These are phyloP conservation scores for Chaetomidium leptoderma DNA, from an alignment of 495 filamentous ascomycete species.

Conservation along the genomic window DNA sequence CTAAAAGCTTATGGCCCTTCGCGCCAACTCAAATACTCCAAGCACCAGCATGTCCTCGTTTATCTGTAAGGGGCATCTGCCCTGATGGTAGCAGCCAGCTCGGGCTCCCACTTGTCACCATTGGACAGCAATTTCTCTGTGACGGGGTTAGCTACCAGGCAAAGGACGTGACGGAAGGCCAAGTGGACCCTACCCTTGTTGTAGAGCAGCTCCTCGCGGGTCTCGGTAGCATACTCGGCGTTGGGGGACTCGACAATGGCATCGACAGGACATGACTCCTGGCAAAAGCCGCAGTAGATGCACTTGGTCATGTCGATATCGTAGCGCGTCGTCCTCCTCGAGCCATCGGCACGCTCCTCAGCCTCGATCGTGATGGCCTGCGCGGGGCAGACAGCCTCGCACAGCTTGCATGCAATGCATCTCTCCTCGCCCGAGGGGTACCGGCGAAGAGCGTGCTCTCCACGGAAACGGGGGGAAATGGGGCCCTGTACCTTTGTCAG, in stretches of 20 bases:
- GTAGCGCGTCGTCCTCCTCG: constrained; percentile 89
- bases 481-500: constrained; percentile 55
- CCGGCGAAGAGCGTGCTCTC: constrained; percentile 89
- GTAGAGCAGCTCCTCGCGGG: constrained; percentile 92
- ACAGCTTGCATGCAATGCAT: constrained; percentile 99
- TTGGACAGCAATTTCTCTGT: constrained; percentile 71
- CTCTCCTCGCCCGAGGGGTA: constrained; percentile 97
- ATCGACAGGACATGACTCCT: constrained; percentile 97
- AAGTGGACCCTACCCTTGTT: constrained; percentile 73
- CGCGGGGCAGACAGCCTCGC: constrained; percentile 95
- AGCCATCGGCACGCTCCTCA: constrained; percentile 93
- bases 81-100: constrained; percentile 83
- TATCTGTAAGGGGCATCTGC: constrained; percentile 89
- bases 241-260: constrained; percentile 97
- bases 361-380: constrained; percentile 98
- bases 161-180: too few species aligned
- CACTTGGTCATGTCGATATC: constrained; percentile 99
- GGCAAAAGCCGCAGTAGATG: constrained; percentile 99
- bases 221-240: constrained; percentile 96
- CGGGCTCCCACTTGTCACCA: constrained; percentile 97
- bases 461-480: constrained; percentile 95
- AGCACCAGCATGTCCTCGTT: constrained; percentile 13
- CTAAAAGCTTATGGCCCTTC: constrained; percentile 24
- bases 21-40: constrained; percentile 2
- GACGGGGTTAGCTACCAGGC: constrained; percentile 14